A percentile compares a stretch with the other conserved stretches of the same genome.
Conservation (phyloP, 768 basidiomycete species). For the Psilocybe tampanensis region DNA sequence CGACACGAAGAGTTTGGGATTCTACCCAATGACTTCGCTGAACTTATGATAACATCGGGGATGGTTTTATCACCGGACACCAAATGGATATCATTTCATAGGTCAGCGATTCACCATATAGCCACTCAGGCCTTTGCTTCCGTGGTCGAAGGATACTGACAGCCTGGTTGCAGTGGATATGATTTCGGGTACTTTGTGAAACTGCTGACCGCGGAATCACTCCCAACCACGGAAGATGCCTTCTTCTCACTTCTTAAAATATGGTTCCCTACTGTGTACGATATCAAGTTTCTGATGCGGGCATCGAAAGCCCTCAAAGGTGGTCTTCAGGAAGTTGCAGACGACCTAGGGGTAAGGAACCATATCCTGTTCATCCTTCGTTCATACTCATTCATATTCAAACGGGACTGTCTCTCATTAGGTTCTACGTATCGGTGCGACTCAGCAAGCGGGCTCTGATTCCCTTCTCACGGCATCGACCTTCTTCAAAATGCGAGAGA, state of each 20-base stretch:
- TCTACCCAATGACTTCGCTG: conserved; percentile 91
- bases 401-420: conserved; percentile 32
- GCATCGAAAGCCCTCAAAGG: conserved; percentile 86
- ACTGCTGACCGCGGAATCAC: conserved; percentile 80
- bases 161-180: conserved; percentile 70
- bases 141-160: background rate
- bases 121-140: background rate
- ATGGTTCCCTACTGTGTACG: conserved; percentile 97
- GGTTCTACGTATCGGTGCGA: conserved; percentile 87
- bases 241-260: conserved; percentile 86
- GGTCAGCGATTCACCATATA: conserved; percentile 54
- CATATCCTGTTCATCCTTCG: background rate
- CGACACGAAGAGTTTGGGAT: conserved; percentile 94
- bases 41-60: conserved; percentile 95
- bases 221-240: conserved; percentile 86
- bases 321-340: conserved; percentile 91
- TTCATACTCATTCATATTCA: background rate
- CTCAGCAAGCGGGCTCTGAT: conserved; percentile 98
- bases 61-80: conserved; percentile 87
- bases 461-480: conserved; percentile 90
- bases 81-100: conserved; percentile 98
- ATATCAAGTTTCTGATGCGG: conserved; percentile 97
- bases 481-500: conserved; percentile 94
- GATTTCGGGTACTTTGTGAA: conserved; percentile 99
- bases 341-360: conserved; percentile 83